Evolutionary conservation across 345 rosid species (phyloP), one percentile per base, ranked within the genome.

Genomic region (Iberis pinnata): DNA sequence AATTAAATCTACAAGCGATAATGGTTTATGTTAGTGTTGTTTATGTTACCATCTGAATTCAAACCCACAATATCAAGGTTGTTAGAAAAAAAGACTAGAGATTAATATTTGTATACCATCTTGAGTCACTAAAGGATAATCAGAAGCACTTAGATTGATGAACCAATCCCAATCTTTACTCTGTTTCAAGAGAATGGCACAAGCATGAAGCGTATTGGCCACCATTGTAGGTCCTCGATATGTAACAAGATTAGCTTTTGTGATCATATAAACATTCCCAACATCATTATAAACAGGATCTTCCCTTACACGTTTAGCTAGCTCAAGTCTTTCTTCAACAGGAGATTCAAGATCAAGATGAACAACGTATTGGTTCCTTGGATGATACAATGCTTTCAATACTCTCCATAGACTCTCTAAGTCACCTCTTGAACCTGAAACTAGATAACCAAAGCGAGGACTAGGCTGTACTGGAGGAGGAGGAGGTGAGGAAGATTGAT

Each of bases 261-360:
- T 61, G 65, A 71, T 82, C 97, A 93, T 80, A 43, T 67, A 67
- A 67, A 93, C 97, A 56, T 88, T 92, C 17, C 95, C 88, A 58
- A 80, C 69, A 57, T 72, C 66, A 4, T 70, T 69, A 68, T 74
- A 92, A 57, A 85, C 36, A 9, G 93, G 80, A 63, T 88, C 80
- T 36, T 83, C 85, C 16, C 70, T 80, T 16, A 88, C 80, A 40
- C 95, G 73, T 3, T 76, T 71, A 46, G 88, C 81, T 18, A 92
- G 85, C 77, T 80, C 85, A 70, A 83, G 39, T 68, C 98, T 81
- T 44, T 92, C 98, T 61, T 81, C 85, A 9, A 73, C 73, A 1
- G 95, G 81, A 6, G 98, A 78, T 63, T 88, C 98, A 4, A 92
- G 90, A 76, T 92, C 97, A 60, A 92, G 76, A 76, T 92, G 98